Base-by-base conservation (phyloP, 2,329 filamentous ascomycete genomes). In the Aspergillus quadrilineatus region DNA sequence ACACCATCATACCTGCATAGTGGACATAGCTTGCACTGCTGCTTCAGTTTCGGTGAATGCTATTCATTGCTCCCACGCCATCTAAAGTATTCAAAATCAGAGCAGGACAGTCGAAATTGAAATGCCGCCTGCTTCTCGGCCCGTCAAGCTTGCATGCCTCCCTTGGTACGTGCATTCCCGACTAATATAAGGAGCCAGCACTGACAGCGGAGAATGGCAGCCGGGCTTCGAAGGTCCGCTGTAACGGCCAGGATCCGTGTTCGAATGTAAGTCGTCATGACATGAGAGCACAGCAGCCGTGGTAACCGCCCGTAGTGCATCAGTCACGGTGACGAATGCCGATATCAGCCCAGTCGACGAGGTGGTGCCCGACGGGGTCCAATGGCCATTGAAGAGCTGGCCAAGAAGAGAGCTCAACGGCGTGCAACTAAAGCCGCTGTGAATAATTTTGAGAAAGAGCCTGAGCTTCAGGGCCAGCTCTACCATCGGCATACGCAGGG, bases 211-310 rank as follows among this genome's bases (percentile, higher is more conserved):
- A 32, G 10, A 22, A 30, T 39, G 22, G 22, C 15, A 65, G 65
- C 37, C 65, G 65, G 34, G 56, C 61, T 8, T 61, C 59, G 2
- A 67, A 67, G 32, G 66, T 57, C 28, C 64, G 64, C 30, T 67
- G 65, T 32, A 59, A 67, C 26, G 64, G 63, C 12, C 57, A 61
- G 30, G 26, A 55, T 1, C 64, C 64, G 2, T 67, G 65, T 52
- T 50, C 47, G 36, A 63, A 45, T 53, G 65, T 67, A 63, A 50
- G 55, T 42, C 7, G 10, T 3, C 32, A 1, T 34, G 7, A 12
- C 26, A 7, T 28, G 9, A 4, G 15, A 12, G 1, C 4, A 28
- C 4, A 7, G 15, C n/a, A 17, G 6, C 15, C 10, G 22, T 14
- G 6, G 17, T 51, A 22, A 10, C 34, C 41, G 32, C 15, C 29